Evolutionary conservation across 2,329 filamentous ascomycete genomes (phyloP), one percentile per base, ranked within the genome.

Genomic region (Ascochyta viciae-villosae): DNA sequence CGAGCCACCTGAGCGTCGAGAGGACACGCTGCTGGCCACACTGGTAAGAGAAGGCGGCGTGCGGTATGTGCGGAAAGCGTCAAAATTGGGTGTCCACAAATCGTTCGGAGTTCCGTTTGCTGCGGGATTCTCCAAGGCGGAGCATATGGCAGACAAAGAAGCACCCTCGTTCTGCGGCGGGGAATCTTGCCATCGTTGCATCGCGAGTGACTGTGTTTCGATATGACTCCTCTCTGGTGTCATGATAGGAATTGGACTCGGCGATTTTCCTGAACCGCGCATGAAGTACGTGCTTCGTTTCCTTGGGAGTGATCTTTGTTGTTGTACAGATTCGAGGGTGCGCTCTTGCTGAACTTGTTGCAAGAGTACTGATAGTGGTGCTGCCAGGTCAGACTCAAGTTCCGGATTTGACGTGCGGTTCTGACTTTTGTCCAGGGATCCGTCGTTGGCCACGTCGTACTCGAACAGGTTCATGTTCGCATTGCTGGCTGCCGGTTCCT

Each of bases 91-190:
- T 3, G 51, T 60, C 46, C 43, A 55, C 78, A 77, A 63, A 37
- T 22, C 54, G 13, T 50, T 55, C 31, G 40, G 53, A 15, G 58
- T 53, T 4, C 37, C 38, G 24, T 42, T 55, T 50, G 40, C 29
- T 47, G 58, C 43, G 5, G 41, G 55, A 24, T 56, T 55, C 24
- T 70, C 76, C 40, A 88, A 76, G 62, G 86, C 86, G 67, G 84
- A 79, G 55, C 81, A 81, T 76, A 89, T 88, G 75, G 84, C 86
- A 37, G 81, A 82, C 39, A 86, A 80, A 6, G 83, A 80, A 51
- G 86, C 86, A 63, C 85, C 83, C 79, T 88, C 86, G 76, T 88
- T 80, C 75, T 88, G 85, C 24, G 86, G 86, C 31, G 86, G 86
- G 51, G 85, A 87, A 62, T 85, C 78, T 65, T 87, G 82, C 86